Percentiles rank a stretch among this genome's conserved stretches.
These are phyloP conservation scores for Leishmania major DNA, from an alignment of 208 protist genomes.

Conservation along the genomic window DNA sequence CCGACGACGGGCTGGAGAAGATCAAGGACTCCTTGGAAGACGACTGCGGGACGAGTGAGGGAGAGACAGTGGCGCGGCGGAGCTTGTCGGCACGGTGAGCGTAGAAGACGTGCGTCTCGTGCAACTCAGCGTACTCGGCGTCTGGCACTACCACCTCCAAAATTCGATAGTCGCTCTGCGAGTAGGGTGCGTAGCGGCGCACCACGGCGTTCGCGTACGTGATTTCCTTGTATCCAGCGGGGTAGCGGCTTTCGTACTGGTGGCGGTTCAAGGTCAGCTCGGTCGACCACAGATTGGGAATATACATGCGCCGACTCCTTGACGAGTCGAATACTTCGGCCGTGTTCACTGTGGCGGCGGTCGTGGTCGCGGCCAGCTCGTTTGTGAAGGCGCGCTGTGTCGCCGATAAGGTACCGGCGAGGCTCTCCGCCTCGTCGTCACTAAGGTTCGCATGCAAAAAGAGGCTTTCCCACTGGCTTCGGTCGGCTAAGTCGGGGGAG, in stretches of 20 bases:
- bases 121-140: slow-evolving; percentile 30
- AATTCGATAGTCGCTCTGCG: slow-evolving; percentile 74
- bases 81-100: slow-evolving; percentile 85
- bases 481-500: slow-evolving; percentile 62
- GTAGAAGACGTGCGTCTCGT: slow-evolving; percentile 81
- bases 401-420: slow-evolving; percentile 16
- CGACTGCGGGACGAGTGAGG: slow-evolving; percentile 11
- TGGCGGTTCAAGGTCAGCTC: slow-evolving; percentile 66
- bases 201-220: slow-evolving; percentile 79
- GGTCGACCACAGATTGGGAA: slow-evolving; percentile 74
- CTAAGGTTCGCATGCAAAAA: slow-evolving; percentile 39
- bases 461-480: slow-evolving; percentile 80
- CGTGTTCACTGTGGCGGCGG: slow-evolving; percentile 6
- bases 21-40: slow-evolving; percentile 19
- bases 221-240: slow-evolving; percentile 64
- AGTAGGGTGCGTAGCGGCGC: slow-evolving; percentile 73
- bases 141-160: slow-evolving; percentile 69
- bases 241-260: slow-evolving; percentile 88
- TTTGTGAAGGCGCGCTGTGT: slow-evolving; percentile 24
- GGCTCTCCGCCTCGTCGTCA: slow-evolving; percentile 24
- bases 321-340: slow-evolving; percentile 23
- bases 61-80: slow-evolving; percentile 52
- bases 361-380: slow-evolving; percentile 13
- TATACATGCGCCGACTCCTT: slow-evolving; percentile 21
- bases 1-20: slow-evolving; percentile 4